Base-by-base conservation (phyloP, 2,329 filamentous ascomycete genomes). In the Bretziella fagacearum region DNA sequence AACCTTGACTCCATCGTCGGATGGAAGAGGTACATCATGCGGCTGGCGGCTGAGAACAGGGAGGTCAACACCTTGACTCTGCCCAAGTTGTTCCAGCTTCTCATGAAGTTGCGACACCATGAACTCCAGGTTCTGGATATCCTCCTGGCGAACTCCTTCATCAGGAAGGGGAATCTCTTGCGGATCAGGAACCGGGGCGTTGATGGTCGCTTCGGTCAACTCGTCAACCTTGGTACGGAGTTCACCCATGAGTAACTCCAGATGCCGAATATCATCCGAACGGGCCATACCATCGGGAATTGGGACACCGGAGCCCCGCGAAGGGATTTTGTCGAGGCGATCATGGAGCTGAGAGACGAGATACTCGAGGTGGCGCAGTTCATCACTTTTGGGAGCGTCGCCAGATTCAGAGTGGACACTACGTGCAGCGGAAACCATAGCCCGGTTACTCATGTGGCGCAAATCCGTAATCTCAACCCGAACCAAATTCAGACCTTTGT, bases 171-270 rank as follows among this genome's bases (percentile, higher is more conserved):
- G 48, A 13, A 50, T 44, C 22, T 50, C 48, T 20, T 50, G 48
- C 3, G 58, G 49, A 71, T 52, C 56, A 55, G 11, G 61, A 55
- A 56, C 91, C 74, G 5, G 78, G 71, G 48, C 39, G 20, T 50
- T 50, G 6, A 50, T 26, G 6, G 46, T 46, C 1, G 40, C 48
- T 18, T 50, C 44, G 13, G 40, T 41, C 10, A 50, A 17, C 17
- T 43, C 44, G 53, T 95, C 86, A 23, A 95, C 74, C 65, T 94
- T 94, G 60, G 78, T 76, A 29, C 83, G 75, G 8, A 96, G 71
- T 56, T 94, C 79, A 0, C 78, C 77, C 54, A 96, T 81, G 49
- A 95, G 69, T 27, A 80, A 66, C 59, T 95, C 91, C 27, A 96
- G 73, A 50, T 84, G 84, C 60, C 89, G 85, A 53, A 95, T 78